Percentiles rank a stretch among this genome's conserved stretches.
Evolutionary conservation across 768 basidiomycete genomes (phyloP).

Genomic region (Naganishia kalamii): DNA sequence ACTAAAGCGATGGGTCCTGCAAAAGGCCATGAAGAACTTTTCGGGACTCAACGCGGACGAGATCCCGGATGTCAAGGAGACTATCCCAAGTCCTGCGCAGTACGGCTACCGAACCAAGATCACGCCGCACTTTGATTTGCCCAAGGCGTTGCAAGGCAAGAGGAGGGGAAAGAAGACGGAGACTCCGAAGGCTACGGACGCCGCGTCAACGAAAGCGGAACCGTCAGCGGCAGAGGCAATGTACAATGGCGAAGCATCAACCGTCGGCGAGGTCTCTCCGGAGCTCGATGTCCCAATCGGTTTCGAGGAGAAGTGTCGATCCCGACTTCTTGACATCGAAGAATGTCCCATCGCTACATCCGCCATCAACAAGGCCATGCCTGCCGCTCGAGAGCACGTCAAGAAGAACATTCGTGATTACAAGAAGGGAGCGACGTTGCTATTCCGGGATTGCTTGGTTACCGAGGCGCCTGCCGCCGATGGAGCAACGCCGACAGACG

Average conservation of each 20-base stretch:
- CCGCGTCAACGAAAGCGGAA: background rate
- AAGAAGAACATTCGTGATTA: slow-evolving; percentile 71
- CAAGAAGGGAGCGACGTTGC: slow-evolving; percentile 79
- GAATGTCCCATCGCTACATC: slow-evolving; percentile 88
- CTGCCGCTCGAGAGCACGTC: slow-evolving; percentile 60
- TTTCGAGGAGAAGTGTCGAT: slow-evolving; percentile 23
- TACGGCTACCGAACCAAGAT: slow-evolving; percentile 95
- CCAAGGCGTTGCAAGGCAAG: slow-evolving; percentile 51
- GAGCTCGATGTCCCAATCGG: slow-evolving; percentile 23
- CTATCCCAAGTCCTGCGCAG: slow-evolving; percentile 78
- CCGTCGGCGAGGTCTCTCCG: background rate
- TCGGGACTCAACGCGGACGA: slow-evolving; percentile 51
- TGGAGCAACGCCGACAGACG: slow-evolving; percentile 3
- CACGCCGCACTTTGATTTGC: slow-evolving; percentile 88
- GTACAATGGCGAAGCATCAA: background rate
- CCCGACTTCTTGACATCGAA: slow-evolving; percentile 23
- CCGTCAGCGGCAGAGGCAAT: slow-evolving; percentile 13
- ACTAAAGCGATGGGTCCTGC: slow-evolving; percentile 76
- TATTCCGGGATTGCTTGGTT: slow-evolving; percentile 76
- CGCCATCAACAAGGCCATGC: slow-evolving; percentile 64
- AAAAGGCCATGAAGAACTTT: slow-evolving; percentile 74
- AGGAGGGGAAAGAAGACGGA: slow-evolving; percentile 58
- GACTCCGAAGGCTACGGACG: background rate
- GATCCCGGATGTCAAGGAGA: slow-evolving; percentile 60
- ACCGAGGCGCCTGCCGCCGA: slow-evolving; percentile 10